These are phyloP conservation scores for Moricandia arvensis DNA, from an alignment of 345 rosid species.

Conservation along the genomic window DNA sequence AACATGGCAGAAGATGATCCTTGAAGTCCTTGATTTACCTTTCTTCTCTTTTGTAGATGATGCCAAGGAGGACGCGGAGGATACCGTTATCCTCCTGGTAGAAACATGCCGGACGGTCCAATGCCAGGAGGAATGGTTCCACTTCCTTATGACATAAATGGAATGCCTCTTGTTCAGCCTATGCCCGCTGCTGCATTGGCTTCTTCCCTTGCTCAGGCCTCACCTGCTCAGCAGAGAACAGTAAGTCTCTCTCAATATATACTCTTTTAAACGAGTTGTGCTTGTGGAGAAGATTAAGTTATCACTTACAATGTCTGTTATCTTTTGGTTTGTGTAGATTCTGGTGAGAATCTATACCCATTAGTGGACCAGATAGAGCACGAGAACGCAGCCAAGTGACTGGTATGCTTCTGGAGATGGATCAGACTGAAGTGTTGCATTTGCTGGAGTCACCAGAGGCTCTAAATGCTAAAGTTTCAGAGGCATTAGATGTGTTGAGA, in stretches of 20 bases:
- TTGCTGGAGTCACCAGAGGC: slow-evolving; percentile 80
- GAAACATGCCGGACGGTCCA: slow-evolving; percentile 71
- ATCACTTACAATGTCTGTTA: not conserved
- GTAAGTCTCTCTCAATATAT: slow-evolving; percentile 38
- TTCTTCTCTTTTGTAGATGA: slow-evolving; percentile 52
- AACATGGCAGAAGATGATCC: not conserved
- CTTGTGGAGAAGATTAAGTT: not conserved
- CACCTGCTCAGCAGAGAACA: slow-evolving; percentile 72
- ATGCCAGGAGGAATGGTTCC: slow-evolving; percentile 77
- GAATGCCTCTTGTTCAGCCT: slow-evolving; percentile 60
- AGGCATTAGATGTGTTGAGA: slow-evolving; percentile 69
- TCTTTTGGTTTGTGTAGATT: slow-evolving; percentile 39
- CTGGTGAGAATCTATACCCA: slow-evolving; percentile 57
- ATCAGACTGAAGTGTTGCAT: slow-evolving; percentile 71
- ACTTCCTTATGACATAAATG: slow-evolving; percentile 70
- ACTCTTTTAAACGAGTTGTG: not conserved
- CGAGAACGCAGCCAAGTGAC: slow-evolving; percentile 75
- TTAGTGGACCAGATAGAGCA: slow-evolving; percentile 71
- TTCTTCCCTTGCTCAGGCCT: slow-evolving; percentile 63
- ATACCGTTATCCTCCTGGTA: slow-evolving; percentile 78
- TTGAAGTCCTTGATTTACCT: not conserved
- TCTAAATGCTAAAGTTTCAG: slow-evolving; percentile 68
- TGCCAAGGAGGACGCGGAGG: slow-evolving; percentile 73
- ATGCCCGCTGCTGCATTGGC: slow-evolving; percentile 59
- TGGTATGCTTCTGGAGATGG: slow-evolving; percentile 83